phyloP scores from a whole-genome alignment of 495 filamentous ascomycete genomes.

The Aspergillus sclerotioniger region DNA sequence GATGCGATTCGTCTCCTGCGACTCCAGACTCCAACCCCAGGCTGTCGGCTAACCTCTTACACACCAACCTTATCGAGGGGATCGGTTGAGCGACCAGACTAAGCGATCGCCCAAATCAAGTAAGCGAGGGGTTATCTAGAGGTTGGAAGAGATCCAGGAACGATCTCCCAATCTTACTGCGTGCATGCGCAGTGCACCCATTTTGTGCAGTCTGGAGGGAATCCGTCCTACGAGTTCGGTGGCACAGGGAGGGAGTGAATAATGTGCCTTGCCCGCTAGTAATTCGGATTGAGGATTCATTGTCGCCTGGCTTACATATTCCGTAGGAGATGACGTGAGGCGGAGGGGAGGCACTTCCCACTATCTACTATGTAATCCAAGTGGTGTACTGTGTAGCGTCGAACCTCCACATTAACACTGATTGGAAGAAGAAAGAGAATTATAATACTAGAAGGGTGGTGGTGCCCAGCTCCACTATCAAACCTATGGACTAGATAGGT shows the following conservation, averaged over 20 bases:
- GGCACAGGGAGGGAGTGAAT: not conserved
- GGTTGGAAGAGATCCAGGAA: constrained; percentile 7
- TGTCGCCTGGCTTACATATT: not conserved
- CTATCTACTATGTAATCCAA: no score
- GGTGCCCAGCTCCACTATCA: no score
- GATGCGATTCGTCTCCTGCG: not conserved
- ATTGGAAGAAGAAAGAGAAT: no score
- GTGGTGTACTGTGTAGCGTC: no score
- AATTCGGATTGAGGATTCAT: constrained; percentile 2
- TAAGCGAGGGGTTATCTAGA: not conserved
- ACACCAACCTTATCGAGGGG: constrained; percentile 1
- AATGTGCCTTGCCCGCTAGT: not conserved
- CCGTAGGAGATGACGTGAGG: no score
- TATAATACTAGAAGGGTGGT: no score
- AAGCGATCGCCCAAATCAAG: not conserved
- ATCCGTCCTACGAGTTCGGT: constrained; percentile 4
- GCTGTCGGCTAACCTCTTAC: not conserved
- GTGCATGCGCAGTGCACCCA: constrained; percentile 11
- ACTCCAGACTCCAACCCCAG: not conserved
- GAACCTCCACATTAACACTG: no score
- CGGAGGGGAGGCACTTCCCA: no score
- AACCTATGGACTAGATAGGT: no score
- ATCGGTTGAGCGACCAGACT: not conserved
- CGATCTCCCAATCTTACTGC: constrained; percentile 11
- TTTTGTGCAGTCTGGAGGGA: not conserved